These are phyloP conservation scores for Barnettozyma botsteinii DNA, from an alignment of 805 yeast genomes.

Conservation along the genomic window DNA sequence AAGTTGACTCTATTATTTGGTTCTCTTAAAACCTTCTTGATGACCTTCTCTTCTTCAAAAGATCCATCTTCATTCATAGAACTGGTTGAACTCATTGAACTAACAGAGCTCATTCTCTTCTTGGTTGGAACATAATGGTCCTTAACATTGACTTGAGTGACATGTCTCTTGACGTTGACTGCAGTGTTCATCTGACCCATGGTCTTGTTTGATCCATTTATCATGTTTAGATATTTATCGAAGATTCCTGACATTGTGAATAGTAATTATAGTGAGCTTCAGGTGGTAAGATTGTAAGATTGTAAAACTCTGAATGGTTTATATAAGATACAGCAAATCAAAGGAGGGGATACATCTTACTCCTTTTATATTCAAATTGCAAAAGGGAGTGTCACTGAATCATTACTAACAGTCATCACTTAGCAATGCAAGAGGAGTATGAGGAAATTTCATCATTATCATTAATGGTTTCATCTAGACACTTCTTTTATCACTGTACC, in stretches of 20 bases:
- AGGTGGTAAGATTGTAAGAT: no score
- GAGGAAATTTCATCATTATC: no score
- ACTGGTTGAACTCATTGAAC: constrained; percentile 6
- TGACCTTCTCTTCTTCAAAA: neutral
- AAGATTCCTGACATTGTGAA: constrained; percentile 29
- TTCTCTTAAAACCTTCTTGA: constrained; percentile 8
- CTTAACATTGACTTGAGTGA: constrained; percentile 14
- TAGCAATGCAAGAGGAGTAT: no score
- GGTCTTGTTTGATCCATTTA: constrained; percentile 18
- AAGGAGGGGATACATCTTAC: neutral
- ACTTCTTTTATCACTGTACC: no score
- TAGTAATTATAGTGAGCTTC: neutral
- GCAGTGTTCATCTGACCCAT: constrained; percentile 19
- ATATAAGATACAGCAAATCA: neutral
- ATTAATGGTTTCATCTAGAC: no score
- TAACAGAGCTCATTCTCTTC: constrained; percentile 19
- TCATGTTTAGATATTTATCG: constrained; percentile 24
- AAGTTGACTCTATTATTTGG: constrained; percentile 20
- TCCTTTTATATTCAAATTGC: neutral
- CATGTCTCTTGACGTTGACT: constrained; percentile 16
- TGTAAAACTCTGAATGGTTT: no score
- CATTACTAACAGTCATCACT: no score
- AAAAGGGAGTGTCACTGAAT: no score
- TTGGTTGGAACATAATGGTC: constrained; percentile 20
- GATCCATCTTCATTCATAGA: constrained; percentile 5